Base-by-base conservation (phyloP, 2,329 filamentous ascomycete species). In the Aspergillus latus region DNA sequence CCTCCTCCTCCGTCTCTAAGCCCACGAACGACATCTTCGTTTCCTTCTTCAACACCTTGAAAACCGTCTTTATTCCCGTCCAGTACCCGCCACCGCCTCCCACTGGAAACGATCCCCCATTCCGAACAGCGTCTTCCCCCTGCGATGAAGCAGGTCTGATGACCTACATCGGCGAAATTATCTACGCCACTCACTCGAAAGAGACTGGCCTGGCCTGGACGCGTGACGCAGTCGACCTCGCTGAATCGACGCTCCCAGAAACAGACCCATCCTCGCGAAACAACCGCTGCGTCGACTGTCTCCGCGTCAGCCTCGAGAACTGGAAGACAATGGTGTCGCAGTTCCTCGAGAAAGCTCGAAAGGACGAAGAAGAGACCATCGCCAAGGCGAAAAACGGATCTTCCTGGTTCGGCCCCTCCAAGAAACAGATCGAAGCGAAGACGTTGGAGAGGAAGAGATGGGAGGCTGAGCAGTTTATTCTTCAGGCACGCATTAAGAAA, bases 91-190 rank as follows among this genome's bases (percentile, higher is more conserved):
- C 84, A 0, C 82, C 89, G 0, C 88, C 87, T 0, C 78, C 84
- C 0, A 86, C 89, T 47, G 92, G 92, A 53, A 84, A 88, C 46
- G 75, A 83, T 2, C 80, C 87, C 0, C 85, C 92, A 0, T 74
- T 81, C 55, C 87, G 90, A 46, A 84, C 83, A 54, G 69, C 84
- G 8, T 78, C 81, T 29, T 85, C 89, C 62, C 82, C 83, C 37
- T 97, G 92, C 72, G 88, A 94, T 62, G 92, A 97, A 73, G 91
- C 92, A 2, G 90, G 85, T 0, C 76, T 97, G 11, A 92, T 91
- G 80, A 82, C 92, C 26, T 94, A 96, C 73, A 93, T 97, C 60
- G 93, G 93, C 57, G 93, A 97, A 76, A 96, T 97, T 51, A 82
- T 97, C 32, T 97, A 89, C 72, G 84, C 90, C 0, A 83, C 83